phyloP scores from a whole-genome alignment of 2,329 filamentous ascomycete genomes.

The Trichoderma sp. region DNA sequence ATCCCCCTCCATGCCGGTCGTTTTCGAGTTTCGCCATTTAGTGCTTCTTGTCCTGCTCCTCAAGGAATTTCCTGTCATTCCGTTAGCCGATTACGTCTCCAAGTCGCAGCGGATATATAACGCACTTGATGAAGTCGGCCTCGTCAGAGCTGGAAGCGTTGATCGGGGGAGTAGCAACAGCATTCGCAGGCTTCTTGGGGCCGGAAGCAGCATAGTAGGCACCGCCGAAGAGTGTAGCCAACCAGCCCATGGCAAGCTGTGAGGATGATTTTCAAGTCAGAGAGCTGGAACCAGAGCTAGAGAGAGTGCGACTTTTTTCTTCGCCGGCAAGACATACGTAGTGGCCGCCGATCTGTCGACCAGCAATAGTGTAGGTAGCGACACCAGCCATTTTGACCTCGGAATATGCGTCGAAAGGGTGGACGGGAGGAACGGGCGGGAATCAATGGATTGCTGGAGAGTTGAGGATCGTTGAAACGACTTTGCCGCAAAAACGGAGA shows the following conservation, averaged over 20 bases:
- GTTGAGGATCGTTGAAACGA: constrained; percentile 21
- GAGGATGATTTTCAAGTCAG: constrained; percentile 24
- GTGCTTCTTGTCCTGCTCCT: constrained; percentile 42
- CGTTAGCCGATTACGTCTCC: constrained; percentile 27
- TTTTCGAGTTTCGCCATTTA: constrained; percentile 27
- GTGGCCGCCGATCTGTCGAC: constrained; percentile 60
- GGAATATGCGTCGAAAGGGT: constrained; percentile 19
- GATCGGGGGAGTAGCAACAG: constrained; percentile 53
- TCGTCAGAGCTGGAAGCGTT: constrained; percentile 61
- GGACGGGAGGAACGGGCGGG: not conserved
- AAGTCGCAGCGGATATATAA: constrained; percentile 28
- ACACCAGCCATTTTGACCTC: constrained; percentile 37
- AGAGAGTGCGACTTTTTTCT: constrained; percentile 21
- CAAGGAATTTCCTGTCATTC: constrained; percentile 38
- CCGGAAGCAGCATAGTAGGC: constrained; percentile 45
- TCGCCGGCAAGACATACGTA: constrained; percentile 46
- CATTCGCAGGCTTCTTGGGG: constrained; percentile 42
- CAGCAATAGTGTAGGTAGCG: constrained; percentile 53
- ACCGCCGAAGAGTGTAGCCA: constrained; percentile 51
- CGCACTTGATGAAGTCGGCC: constrained; percentile 64
- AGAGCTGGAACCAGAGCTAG: not conserved
- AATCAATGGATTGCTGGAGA: constrained; percentile 14
- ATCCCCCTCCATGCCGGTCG: constrained; percentile 20
- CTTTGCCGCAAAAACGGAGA: constrained; percentile 16
- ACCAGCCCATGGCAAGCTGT: constrained; percentile 57